Evolutionary conservation across 1,139 yeast genomes (phyloP).

Genomic region (Yamadazyma jaroonii): DNA sequence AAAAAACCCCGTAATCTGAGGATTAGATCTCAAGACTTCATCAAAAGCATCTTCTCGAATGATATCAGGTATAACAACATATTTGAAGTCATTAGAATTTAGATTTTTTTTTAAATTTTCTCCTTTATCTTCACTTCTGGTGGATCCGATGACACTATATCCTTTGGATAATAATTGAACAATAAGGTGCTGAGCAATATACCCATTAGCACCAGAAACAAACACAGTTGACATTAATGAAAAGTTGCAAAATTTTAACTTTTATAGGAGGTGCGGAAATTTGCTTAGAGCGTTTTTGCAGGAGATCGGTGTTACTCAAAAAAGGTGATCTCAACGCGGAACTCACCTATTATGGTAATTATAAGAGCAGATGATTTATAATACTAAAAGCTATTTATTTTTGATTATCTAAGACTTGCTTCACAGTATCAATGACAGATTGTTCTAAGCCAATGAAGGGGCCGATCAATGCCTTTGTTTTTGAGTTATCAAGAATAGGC

Average conservation of each 20-base stretch:
- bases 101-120: slow-evolving; percentile 33
- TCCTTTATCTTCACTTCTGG: slow-evolving; percentile 51
- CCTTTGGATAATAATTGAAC: slow-evolving; percentile 28
- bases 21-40: slow-evolving; percentile 40
- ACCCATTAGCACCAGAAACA: slow-evolving; percentile 37
- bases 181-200: slow-evolving; percentile 31
- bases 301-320: no score
- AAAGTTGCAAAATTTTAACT: no score
- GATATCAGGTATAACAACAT: slow-evolving; percentile 52
- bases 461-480: slow-evolving; percentile 29
- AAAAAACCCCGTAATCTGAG: slow-evolving; percentile 48
- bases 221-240: slow-evolving; percentile 27
- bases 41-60: slow-evolving; percentile 50
- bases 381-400: no score
- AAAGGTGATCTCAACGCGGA: no score
- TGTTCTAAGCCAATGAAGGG: slow-evolving; percentile 31
- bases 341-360: no score
- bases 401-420: slow-evolving; percentile 26
- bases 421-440: slow-evolving; percentile 35
- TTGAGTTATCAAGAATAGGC: slow-evolving; percentile 19
- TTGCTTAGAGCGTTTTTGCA: no score
- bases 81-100: slow-evolving; percentile 27
- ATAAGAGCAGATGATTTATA: no score
- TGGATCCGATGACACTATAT: slow-evolving; percentile 57
- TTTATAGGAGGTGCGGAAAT: no score